phyloP scores from a whole-genome alignment of 1,139 yeast genomes.

The Geotrichum phurueaensis region DNA sequence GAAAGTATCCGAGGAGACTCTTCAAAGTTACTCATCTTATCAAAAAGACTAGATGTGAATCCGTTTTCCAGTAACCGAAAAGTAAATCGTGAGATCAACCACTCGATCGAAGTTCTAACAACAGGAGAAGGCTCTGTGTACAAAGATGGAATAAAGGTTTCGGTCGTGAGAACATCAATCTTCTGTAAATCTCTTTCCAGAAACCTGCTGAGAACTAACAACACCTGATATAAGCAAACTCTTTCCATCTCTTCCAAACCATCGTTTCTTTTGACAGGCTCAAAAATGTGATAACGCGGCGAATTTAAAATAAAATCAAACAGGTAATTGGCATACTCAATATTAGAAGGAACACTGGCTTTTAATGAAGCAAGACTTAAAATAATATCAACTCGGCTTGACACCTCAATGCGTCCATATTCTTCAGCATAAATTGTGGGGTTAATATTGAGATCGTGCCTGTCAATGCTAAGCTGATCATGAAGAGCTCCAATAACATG shows the following conservation, averaged over 20 bases:
- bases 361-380: slow-evolving; percentile 36
- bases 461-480: slow-evolving; percentile 33
- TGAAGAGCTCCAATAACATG: slow-evolving; percentile 47
- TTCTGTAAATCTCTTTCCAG: slow-evolving; percentile 31
- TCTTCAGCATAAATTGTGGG: slow-evolving; percentile 42
- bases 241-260: slow-evolving; percentile 66
- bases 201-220: slow-evolving; percentile 34
- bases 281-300: slow-evolving; percentile 42
- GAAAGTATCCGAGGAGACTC: slow-evolving; percentile 30
- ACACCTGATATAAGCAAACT: slow-evolving; percentile 50
- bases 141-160: slow-evolving; percentile 35
- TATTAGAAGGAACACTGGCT: slow-evolving; percentile 37
- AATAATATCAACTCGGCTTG: slow-evolving; percentile 44
- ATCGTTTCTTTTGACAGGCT: slow-evolving; percentile 53
- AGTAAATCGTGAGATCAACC: slow-evolving; percentile 50
- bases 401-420: slow-evolving; percentile 58
- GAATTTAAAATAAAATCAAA: slow-evolving; percentile 42
- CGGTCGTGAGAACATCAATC: slow-evolving; percentile 26
- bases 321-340: slow-evolving; percentile 40
- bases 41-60: slow-evolving; percentile 18
- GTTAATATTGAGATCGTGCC: slow-evolving; percentile 13
- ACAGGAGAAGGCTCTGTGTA: slow-evolving; percentile 67
- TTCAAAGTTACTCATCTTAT: slow-evolving; percentile 32
- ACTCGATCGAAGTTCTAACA: slow-evolving; percentile 68
- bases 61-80: slow-evolving; percentile 3